Evolutionary conservation across 78 protist species (phyloP), one percentile per base, ranked within the genome.

Genomic region (Guillardia theta): DNA sequence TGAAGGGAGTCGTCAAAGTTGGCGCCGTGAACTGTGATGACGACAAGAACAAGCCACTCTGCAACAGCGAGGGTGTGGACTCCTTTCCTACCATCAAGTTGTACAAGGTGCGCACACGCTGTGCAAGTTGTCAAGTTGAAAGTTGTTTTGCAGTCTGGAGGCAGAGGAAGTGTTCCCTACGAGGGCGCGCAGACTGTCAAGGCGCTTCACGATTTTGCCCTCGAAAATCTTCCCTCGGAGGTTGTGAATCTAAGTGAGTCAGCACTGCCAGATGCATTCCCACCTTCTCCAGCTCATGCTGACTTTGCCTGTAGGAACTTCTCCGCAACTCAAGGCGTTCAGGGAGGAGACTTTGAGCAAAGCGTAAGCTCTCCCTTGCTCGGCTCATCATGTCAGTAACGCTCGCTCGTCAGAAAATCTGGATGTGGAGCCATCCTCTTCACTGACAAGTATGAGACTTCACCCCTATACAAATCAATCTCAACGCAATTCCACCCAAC

Each of bases 11-110:
- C 27, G 83, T 24, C 45, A 70, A 70, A 24, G 83, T 70, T 1
- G 83, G 83, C 27, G 83, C 83, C 1, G 83, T 70, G n/a, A 70
- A 70, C 83, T 70, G 83, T 33, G 83, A 70, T 24, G 83, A 70
- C 21, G 83, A 24, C 36, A 43, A 36, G n/a, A 70, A 70, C 41
- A 70, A 70, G 41, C 33, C 33, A 1, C 83, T 70, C n/a, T 70
- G 83, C 41, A 58, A 30, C 70, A 12, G 83, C 1, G 83, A 70
- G 83, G 83, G 83, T 1, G 83, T 70, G 10, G 83, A 70, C 83
- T 15, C 45, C 36, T 70, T 70, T 24, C 83, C 83, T 4, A 70
- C 83, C 41, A 70, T 70, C 41, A 70, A 70, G 83, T 43, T 70
- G 46, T 70, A 70, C 83, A 70, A 33, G 83, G 83, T 43, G 4